Base-by-base conservation (phyloP, 495 filamentous ascomycete species). In the Xylaria telfairii region DNA sequence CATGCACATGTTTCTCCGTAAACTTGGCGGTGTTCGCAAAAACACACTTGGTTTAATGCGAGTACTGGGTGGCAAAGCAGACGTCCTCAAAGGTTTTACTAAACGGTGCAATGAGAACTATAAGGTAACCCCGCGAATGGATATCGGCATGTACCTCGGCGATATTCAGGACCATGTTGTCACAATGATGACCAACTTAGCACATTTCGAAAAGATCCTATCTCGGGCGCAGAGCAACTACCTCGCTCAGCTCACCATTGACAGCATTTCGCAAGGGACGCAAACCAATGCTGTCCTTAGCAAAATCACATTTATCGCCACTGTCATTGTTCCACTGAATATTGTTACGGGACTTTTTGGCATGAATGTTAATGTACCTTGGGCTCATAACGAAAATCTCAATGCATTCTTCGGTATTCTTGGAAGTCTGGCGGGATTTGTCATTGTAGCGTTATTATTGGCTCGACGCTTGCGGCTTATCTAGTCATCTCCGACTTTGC, bases 81-180 rank as follows among this genome's bases (percentile, higher is more conserved):
- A 99, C 77, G 96, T 99, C 68, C 94, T 99, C 72, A 92, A 91
- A 60, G 96, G 96, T 21, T 99, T 99, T 77, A 95, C 96, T 41
- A 99, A 99, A 82, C 91, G 96, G 54, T 99, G 96, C 87, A 99
- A 97, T 80, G 94, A 97, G 74, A 92, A 97, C 71, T 98, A 96
- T 85, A 90, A 92, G 72, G 91, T 98, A 60, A 96, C 96, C 15
- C 96, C 96, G 0, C 91, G 93, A 32, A 94, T 93, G 79, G 96
- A 99, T 78, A 97, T 99, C 75, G 96, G 95, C 17, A 87, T 99
- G 70, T 99, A 98, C 76, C 85, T 99, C 3, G 92, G 93, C 71
- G 96, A 99, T 83, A 97, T 98, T 71, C 96, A 99, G 79, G 96
- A 99, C 82, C 96, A 99, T 86, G 95, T 99, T 42, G 93, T 99